Evolutionary conservation across 179 eudicot genomes (phyloP).

Genomic region (Gypsophila paniculata): DNA sequence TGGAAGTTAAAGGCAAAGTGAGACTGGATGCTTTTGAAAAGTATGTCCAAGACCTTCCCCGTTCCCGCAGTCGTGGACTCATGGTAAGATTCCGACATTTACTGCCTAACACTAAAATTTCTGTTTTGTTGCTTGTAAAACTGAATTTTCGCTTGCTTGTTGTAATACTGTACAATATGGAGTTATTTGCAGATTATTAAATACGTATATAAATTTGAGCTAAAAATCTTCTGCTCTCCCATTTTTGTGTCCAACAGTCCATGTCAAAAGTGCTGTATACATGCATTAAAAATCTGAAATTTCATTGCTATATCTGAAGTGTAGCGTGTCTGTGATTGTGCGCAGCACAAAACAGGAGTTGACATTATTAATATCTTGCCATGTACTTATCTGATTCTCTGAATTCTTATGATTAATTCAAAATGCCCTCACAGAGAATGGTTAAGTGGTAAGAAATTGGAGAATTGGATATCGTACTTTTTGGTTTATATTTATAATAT

Average conservation of each 20-base stretch:
- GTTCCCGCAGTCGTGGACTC: slow-evolving; percentile 75
- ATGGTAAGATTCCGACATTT: slow-evolving; percentile 57
- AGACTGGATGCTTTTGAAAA: slow-evolving; percentile 80
- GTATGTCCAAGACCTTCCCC: slow-evolving; percentile 81
- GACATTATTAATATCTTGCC: slow-evolving; percentile 2
- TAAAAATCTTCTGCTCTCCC: slow-evolving; percentile 2
- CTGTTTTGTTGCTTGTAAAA: slow-evolving; percentile 12
- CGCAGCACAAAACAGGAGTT: not conserved
- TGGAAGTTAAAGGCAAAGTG: slow-evolving; percentile 84
- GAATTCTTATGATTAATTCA: not conserved
- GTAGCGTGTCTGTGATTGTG: not conserved
- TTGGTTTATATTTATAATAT: not conserved
- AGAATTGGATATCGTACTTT: not conserved
- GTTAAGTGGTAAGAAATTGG: not conserved
- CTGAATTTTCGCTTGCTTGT: slow-evolving; percentile 21
- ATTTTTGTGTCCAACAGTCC: not conserved
- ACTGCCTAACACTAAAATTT: slow-evolving; percentile 14
- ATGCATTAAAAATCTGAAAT: slow-evolving; percentile 1
- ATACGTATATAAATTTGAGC: slow-evolving; percentile 15
- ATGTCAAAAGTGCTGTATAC: not conserved
- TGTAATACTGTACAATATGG: slow-evolving; percentile 19
- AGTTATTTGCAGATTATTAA: slow-evolving; percentile 13
- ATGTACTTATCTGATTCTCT: not conserved
- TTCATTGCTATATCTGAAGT: not conserved
- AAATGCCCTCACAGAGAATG: not conserved